Evolutionary conservation across 768 basidiomycete genomes (phyloP).

Genomic region (Exidia glandulosa): DNA sequence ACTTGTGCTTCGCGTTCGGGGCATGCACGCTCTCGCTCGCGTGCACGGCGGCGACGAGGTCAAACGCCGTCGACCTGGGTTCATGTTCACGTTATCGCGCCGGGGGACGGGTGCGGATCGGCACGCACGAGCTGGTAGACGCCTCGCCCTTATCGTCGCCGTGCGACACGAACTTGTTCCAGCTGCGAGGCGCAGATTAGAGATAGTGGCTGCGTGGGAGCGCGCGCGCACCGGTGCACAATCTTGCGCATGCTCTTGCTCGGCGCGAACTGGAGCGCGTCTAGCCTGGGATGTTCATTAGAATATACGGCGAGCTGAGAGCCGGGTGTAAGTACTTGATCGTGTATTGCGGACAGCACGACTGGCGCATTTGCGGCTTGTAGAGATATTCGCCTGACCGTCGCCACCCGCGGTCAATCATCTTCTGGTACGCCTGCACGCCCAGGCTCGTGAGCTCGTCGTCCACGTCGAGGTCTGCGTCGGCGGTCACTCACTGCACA

Average conservation of each 20-base stretch:
- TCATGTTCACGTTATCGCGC: constrained; percentile 5
- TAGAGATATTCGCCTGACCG: constrained; percentile 79
- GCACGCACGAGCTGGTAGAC: not conserved
- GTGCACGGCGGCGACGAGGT: constrained; percentile 41
- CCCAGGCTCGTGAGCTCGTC: not conserved
- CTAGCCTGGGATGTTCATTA: constrained; percentile 37
- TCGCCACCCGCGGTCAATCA: constrained; percentile 82
- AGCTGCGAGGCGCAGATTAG: constrained; percentile 29
- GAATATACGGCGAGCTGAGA: constrained; percentile 13
- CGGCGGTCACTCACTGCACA: not conserved
- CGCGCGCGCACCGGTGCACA: constrained; percentile 43
- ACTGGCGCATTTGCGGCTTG: constrained; percentile 67
- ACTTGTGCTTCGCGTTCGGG: constrained; percentile 33
- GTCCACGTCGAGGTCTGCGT: not conserved
- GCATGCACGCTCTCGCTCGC: constrained; percentile 35
- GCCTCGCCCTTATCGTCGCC: constrained; percentile 26
- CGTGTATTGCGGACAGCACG: constrained; percentile 93
- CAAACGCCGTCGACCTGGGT: constrained; percentile 24
- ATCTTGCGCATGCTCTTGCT: constrained; percentile 68
- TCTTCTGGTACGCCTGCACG: constrained; percentile 70
- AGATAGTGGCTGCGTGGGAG: not conserved
- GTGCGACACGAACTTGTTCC: constrained; percentile 55
- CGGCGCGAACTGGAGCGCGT: constrained; percentile 52
- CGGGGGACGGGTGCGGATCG: not conserved
- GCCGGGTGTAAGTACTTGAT: constrained; percentile 50